Evolutionary conservation across 1,284 basidiomycete species (phyloP).

Genomic region (Meira nashicola): DNA sequence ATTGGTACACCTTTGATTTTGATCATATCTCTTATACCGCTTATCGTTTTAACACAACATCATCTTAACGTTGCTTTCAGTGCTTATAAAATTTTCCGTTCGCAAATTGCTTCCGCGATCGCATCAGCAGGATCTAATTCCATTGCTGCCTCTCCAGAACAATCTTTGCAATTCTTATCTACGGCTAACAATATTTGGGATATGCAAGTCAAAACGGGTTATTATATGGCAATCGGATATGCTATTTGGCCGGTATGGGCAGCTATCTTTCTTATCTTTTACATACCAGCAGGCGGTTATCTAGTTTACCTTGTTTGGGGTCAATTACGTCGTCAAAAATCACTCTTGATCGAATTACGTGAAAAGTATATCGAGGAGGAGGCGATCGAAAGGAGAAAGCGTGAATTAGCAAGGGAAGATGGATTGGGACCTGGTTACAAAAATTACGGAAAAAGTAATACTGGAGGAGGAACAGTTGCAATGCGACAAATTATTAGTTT

Average conservation of each 20-base stretch:
- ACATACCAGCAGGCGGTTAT: conserved; percentile 37
- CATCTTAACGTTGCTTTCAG: conserved; percentile 15
- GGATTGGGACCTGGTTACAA: neutral
- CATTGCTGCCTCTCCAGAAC: conserved; percentile 12
- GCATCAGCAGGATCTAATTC: neutral
- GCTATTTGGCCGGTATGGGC: conserved; percentile 37
- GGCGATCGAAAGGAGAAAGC: conserved; percentile 10
- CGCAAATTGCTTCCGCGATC: neutral
- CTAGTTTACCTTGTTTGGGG: conserved; percentile 25
- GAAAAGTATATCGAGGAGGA: conserved; percentile 19
- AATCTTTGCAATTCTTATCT: conserved; percentile 7
- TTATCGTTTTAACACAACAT: conserved; percentile 16
- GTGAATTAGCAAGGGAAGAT: conserved; percentile 13
- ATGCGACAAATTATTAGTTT: too few relatives aligned
- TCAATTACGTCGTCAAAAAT: conserved; percentile 25
- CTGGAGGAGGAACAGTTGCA: neutral
- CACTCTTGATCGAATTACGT: conserved; percentile 18
- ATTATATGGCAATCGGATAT: conserved; percentile 26
- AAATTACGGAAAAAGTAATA: neutral
- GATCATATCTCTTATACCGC: conserved; percentile 20
- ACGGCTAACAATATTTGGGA: conserved; percentile 24
- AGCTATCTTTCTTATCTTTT: conserved; percentile 30
- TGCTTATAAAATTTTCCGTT: conserved; percentile 13
- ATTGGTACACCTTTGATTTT: conserved; percentile 31
- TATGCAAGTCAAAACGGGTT: conserved; percentile 19